These are phyloP conservation scores for Chenopodium formosanum DNA, from an alignment of 148 eudicot species.

Conservation along the genomic window DNA sequence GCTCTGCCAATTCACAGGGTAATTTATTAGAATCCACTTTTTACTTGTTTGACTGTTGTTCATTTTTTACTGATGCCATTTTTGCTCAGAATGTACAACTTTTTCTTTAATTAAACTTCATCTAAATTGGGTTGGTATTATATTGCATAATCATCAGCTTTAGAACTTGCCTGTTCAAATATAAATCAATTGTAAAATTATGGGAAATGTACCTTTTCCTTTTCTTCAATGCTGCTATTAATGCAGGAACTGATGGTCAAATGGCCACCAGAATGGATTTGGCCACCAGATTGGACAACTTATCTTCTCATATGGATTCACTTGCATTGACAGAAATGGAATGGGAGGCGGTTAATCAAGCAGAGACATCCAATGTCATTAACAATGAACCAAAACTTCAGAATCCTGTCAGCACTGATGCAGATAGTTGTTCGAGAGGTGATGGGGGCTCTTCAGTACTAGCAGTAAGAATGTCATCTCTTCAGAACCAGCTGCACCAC, in stretches of 20 bases:
- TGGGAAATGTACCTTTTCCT: constrained; percentile 32
- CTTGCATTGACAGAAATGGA: constrained; percentile 94
- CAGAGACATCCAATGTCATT: constrained; percentile 37
- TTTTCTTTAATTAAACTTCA: background rate
- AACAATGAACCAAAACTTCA: constrained; percentile 41
- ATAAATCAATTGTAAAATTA: background rate
- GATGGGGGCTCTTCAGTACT: constrained; percentile 43
- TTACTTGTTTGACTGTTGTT: background rate
- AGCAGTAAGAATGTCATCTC: constrained; percentile 31
- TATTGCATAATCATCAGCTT: constrained; percentile 8
- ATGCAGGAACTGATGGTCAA: constrained; percentile 64
- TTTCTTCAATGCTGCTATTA: constrained; percentile 37
- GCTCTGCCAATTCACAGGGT: constrained; percentile 50
- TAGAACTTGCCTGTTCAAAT: background rate
- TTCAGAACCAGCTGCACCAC: constrained; percentile 63
- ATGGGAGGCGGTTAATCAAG: constrained; percentile 55
- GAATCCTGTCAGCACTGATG: constrained; percentile 32
- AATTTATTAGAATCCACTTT: constrained; percentile 14
- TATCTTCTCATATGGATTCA: constrained; percentile 75
- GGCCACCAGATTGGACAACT: constrained; percentile 55
- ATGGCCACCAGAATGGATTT: constrained; percentile 49
- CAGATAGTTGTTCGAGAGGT: constrained; percentile 43
- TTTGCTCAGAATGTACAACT: background rate
- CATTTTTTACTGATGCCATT: background rate
- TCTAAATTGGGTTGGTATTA: background rate